phyloP scores from a whole-genome alignment of 768 basidiomycete genomes.

The Suillus subluteus region DNA sequence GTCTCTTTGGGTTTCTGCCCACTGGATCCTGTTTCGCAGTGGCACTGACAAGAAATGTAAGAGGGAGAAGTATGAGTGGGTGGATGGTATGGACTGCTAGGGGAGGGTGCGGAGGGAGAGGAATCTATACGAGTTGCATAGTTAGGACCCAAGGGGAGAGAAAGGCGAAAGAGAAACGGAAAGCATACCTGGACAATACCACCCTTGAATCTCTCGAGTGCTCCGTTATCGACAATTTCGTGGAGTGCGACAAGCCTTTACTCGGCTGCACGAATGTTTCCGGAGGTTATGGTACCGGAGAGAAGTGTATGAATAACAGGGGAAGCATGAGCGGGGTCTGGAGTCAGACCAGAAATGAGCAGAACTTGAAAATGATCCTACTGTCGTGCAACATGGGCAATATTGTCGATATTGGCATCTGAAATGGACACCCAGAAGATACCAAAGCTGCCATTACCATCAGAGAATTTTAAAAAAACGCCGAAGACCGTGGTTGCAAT shows the following conservation, averaged over 20 bases:
- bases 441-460: too few species aligned
- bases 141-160: not conserved
- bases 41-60: constrained; percentile 70
- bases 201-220: constrained; percentile 42
- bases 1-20: constrained; percentile 74
- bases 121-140: constrained; percentile 19
- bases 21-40: constrained; percentile 72
- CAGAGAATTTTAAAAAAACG: too few species aligned
- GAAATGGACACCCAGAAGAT: too few species aligned
- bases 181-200: constrained; percentile 42
- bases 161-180: not conserved
- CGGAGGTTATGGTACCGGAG: constrained; percentile 60
- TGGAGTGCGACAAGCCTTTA: constrained; percentile 62
- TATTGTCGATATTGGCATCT: too few species aligned
- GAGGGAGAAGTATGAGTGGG: constrained; percentile 62
- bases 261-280: constrained; percentile 50
- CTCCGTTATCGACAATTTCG: constrained; percentile 65
- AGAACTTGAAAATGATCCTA: too few species aligned
- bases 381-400: too few species aligned
- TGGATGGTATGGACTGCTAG: constrained; percentile 65
- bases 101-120: constrained; percentile 41
- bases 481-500: too few species aligned
- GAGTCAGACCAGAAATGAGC: too few species aligned
- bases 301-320: constrained; percentile 65
- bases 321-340: constrained; percentile 37